Percentiles rank a stretch among this genome's conserved stretches.
These are phyloP conservation scores for Fusarium domesticum DNA, from an alignment of 2,329 filamentous ascomycete genomes.

Conservation along the genomic window DNA sequence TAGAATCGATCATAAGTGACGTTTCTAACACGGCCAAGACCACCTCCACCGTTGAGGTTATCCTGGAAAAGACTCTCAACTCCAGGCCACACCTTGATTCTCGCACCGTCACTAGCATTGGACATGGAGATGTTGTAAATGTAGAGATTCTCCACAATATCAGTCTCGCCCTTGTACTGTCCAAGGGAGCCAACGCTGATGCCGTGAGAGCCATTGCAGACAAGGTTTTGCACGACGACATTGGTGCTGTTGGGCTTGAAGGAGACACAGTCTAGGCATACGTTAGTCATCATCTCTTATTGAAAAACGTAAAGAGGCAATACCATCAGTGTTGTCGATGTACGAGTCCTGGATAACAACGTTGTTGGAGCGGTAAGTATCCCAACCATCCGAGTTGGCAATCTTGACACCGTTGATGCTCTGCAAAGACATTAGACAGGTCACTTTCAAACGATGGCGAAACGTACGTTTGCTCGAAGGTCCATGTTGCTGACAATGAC, in stretches of 20 bases:
- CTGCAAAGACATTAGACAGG: constrained; percentile 4
- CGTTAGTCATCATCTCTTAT: neutral
- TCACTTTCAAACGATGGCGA: fast-evolving
- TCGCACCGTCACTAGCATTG: constrained; percentile 61
- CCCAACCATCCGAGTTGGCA: constrained; percentile 63
- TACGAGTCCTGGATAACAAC: constrained; percentile 67
- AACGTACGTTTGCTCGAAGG: constrained; percentile 48
- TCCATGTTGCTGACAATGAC: constrained; percentile 62
- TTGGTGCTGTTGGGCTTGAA: constrained; percentile 73
- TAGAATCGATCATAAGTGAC: constrained; percentile 63
- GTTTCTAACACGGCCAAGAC: constrained; percentile 55
- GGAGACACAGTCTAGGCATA: constrained; percentile 60
- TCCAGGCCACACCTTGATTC: constrained; percentile 73
- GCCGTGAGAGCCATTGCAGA: constrained; percentile 68
- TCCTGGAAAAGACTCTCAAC: constrained; percentile 35
- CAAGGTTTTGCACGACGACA: constrained; percentile 63
- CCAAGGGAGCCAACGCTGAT: constrained; percentile 71
- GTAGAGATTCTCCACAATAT: constrained; percentile 68
- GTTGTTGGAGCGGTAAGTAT: constrained; percentile 59
- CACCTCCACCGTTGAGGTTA: constrained; percentile 58
- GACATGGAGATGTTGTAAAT: constrained; percentile 59
- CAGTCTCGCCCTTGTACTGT: constrained; percentile 61
- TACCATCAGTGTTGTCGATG: constrained; percentile 34
- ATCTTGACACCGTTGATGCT: constrained; percentile 24
- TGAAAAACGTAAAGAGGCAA: fast-evolving